Base-by-base conservation (phyloP, 192 early-diverging fungal genomes). In the Coemansia furcata region DNA sequence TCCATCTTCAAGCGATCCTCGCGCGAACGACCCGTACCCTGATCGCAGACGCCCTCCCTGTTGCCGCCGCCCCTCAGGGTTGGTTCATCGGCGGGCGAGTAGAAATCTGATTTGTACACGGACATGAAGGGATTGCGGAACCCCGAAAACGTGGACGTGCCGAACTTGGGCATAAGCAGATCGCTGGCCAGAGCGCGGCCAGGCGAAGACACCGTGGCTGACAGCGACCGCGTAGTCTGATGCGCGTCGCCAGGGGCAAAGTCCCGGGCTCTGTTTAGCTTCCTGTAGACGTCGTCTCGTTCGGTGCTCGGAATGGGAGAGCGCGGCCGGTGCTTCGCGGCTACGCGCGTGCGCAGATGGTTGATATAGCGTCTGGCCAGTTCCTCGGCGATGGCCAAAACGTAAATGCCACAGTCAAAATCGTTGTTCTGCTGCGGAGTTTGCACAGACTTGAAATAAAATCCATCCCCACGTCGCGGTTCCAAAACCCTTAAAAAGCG, bases 351-450 rank as follows among this genome's bases (percentile, higher is more conserved):
- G 1, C 49, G 61, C 63, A 72, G 49, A 58, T 76, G 76, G 40
- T 83, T 83, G 33, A 83, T 74, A 54, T 74, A 83, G 7, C 80
- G 65, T 0, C 80, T 65, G 1, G 80, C 80, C 62, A 83, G 39
- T 30, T 83, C 80, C 69, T 83, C 80, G 1, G 80, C 80, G 65
- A 83, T 83, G 0, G 80, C 72, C 66, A 83, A 40, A 19, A 83
- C 80, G 32, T 83, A 83, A 21, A 83, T 70, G 6, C 80, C 80
- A 40, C 80, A 83, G 42, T 83, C 80, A 60, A 67, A 69, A 61
- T 83, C 80, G 54, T 83, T 83, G 60, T 83, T 83, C 66, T 83
- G 80, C 69, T 83, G 80, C 50, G 80, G 80, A 33, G 80, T 83
- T 65, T 83, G 81, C 69, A 83, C 78, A 9, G 81, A 74, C 69